Conservation (phyloP, 2,329 filamentous ascomycete species). For the Trichoderma sp. region DNA sequence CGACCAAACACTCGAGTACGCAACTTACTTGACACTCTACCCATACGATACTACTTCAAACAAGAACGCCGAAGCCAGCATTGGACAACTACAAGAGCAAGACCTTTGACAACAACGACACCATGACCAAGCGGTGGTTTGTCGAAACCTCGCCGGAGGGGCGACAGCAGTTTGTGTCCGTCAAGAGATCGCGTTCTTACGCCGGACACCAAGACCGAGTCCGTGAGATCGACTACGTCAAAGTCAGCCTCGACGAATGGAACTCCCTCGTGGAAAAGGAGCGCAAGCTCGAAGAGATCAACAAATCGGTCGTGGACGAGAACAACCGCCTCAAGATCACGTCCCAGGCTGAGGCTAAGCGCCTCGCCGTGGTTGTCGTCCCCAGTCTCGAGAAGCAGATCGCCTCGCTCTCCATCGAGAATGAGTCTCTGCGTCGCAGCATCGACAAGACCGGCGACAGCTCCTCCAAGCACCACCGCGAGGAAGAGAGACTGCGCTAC, state of each 20-base stretch:
- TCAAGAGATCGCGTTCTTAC: slow-evolving; percentile 45
- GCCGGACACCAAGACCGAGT: slow-evolving; percentile 36
- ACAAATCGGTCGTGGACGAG: slow-evolving; percentile 39
- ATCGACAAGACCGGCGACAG: slow-evolving; percentile 38
- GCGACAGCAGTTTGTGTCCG: slow-evolving; percentile 41
- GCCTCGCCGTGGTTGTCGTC: slow-evolving; percentile 37
- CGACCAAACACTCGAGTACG: background rate
- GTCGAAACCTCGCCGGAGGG: slow-evolving; percentile 41
- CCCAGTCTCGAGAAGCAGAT: slow-evolving; percentile 44
- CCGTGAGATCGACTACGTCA: slow-evolving; percentile 40
- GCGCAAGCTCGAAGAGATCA: slow-evolving; percentile 39
- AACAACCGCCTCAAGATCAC: slow-evolving; percentile 40
- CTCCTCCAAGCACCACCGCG: slow-evolving; percentile 36
- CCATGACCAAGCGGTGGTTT: slow-evolving; percentile 42
- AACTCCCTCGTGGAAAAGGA: slow-evolving; percentile 41
- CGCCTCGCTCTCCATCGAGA: slow-evolving; percentile 41
- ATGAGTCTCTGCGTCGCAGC: slow-evolving; percentile 43
- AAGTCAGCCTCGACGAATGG: slow-evolving; percentile 42
- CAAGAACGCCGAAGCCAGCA: background rate
- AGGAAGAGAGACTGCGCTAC: slow-evolving; percentile 39
- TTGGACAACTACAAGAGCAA: slow-evolving; percentile 8
- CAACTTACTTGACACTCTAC: background rate
- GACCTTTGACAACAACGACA: slow-evolving; percentile 10
- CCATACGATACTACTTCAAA: slow-evolving; percentile 13
- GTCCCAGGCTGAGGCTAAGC: slow-evolving; percentile 41